phyloP scores from a whole-genome alignment of 495 filamentous ascomycete species.

The Daldinia vernicosa region DNA sequence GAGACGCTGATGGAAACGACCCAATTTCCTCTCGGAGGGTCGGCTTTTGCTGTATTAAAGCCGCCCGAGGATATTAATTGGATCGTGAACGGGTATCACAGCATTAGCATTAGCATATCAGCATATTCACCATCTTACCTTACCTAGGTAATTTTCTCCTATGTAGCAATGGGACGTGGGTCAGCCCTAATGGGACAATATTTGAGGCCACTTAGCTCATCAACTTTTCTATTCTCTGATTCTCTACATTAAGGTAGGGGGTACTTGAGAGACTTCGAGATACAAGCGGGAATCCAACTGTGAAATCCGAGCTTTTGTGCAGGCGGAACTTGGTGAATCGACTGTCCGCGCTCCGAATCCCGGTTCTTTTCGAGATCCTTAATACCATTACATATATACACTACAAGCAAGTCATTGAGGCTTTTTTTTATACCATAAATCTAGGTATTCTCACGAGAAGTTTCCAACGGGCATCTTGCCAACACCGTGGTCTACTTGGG shows the following conservation, averaged over 20 bases:
- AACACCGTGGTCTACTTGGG: not conserved
- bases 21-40: constrained; percentile 3
- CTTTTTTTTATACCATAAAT: not conserved
- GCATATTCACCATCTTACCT: not conserved
- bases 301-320: constrained; percentile 7
- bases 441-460: constrained; percentile 6
- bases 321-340: not conserved
- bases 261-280: constrained; percentile 13
- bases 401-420: not conserved
- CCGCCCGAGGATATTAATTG: constrained; percentile 14
- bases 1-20: constrained; percentile 2
- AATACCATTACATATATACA: not conserved
- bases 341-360: constrained; percentile 26
- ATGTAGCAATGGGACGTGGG: constrained; percentile 12
- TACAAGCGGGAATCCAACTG: constrained; percentile 4
- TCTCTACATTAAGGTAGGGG: no score
- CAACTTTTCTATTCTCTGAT: not conserved
- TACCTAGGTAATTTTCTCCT: constrained; percentile 1
- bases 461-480: not conserved
- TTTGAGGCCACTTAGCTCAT: constrained; percentile 4
- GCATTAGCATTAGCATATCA: not conserved
- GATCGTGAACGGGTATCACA: constrained; percentile 4
- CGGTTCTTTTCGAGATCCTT: constrained; percentile 7
- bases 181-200: constrained; percentile 7
- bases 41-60: constrained; percentile 21